Conservation (phyloP, 331 rosid species). For the Erythrophleum ivorense region DNA sequence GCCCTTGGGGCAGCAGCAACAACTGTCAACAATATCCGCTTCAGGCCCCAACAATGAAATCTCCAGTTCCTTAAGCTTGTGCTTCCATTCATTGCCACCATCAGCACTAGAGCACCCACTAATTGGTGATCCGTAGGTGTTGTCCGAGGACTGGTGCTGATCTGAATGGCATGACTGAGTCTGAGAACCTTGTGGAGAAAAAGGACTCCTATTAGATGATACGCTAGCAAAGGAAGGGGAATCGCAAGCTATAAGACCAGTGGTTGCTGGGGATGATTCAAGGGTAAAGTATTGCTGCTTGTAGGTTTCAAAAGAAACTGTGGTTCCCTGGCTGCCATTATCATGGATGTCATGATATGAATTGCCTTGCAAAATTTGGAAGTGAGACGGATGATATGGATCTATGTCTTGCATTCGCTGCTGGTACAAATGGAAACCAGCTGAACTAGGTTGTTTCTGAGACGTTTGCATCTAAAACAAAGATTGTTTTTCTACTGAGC, state of each 20-base stretch:
- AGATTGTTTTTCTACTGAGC: conserved; percentile 32
- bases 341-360: conserved; percentile 43
- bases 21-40: conserved; percentile 64
- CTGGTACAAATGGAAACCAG: conserved; percentile 53
- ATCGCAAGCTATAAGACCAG: conserved; percentile 49
- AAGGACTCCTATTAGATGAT: conserved; percentile 71
- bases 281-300: conserved; percentile 70
- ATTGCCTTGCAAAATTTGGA: conserved; percentile 60
- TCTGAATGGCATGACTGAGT: conserved; percentile 72
- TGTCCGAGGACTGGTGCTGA: conserved; percentile 69
- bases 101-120: conserved; percentile 72
- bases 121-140: conserved; percentile 70
- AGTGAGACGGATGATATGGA: conserved; percentile 44
- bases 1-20: conserved; percentile 49
- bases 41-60: conserved; percentile 73
- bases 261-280: conserved; percentile 63
- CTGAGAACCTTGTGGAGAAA: conserved; percentile 76
- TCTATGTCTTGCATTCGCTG: conserved; percentile 58
- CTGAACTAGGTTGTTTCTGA: conserved; percentile 48
- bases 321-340: conserved; percentile 63
- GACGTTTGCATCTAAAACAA: conserved; percentile 64
- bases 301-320: conserved; percentile 56
- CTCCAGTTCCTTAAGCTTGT: conserved; percentile 71
- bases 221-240: conserved; percentile 80
- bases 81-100: conserved; percentile 56